Percentiles rank a stretch among this genome's conserved stretches.
Evolutionary conservation across 2,329 filamentous ascomycete genomes (phyloP).

Genomic region (Diaporthe capsici): DNA sequence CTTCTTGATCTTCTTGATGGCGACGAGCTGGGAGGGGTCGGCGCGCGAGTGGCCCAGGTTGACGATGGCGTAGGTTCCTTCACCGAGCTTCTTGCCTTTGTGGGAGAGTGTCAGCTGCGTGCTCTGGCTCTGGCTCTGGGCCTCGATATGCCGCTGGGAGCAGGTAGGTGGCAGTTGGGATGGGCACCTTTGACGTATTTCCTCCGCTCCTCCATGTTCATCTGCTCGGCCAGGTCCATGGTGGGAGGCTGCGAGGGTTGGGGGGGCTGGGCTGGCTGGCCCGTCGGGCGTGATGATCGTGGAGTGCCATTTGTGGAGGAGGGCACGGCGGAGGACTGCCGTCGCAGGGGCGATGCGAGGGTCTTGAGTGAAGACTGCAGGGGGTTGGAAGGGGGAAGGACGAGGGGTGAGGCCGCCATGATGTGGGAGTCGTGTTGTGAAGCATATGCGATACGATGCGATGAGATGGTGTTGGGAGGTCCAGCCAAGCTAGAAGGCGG

Average conservation of each 20-base stretch:
- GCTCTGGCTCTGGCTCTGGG: background rate
- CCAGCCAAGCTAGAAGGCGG: background rate
- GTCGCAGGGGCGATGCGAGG: conserved; percentile 46
- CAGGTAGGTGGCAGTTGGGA: too few relatives aligned
- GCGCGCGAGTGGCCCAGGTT: conserved; percentile 86
- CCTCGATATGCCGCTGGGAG: background rate
- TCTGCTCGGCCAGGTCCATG: conserved; percentile 80
- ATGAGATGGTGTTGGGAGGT: background rate
- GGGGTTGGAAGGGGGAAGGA: conserved; percentile 49
- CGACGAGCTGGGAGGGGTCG: conserved; percentile 82
- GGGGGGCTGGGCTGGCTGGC: conserved; percentile 31
- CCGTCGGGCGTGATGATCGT: conserved; percentile 41
- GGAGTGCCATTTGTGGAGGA: conserved; percentile 49
- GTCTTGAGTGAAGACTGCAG: conserved; percentile 41
- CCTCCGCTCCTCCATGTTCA: conserved; percentile 84
- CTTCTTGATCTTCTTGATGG: conserved; percentile 94
- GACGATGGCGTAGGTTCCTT: conserved; percentile 97
- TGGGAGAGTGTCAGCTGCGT: background rate
- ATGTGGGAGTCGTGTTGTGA: conserved; percentile 21
- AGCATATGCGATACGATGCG: background rate
- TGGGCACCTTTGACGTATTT: conserved; percentile 88
- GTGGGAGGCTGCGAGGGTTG: conserved; percentile 46
- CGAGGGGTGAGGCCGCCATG: conserved; percentile 64
- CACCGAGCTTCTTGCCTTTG: conserved; percentile 88
- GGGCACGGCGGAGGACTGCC: conserved; percentile 46